Conservation (phyloP, 345 rosid species). For the Pseudoturritis turrita region DNA sequence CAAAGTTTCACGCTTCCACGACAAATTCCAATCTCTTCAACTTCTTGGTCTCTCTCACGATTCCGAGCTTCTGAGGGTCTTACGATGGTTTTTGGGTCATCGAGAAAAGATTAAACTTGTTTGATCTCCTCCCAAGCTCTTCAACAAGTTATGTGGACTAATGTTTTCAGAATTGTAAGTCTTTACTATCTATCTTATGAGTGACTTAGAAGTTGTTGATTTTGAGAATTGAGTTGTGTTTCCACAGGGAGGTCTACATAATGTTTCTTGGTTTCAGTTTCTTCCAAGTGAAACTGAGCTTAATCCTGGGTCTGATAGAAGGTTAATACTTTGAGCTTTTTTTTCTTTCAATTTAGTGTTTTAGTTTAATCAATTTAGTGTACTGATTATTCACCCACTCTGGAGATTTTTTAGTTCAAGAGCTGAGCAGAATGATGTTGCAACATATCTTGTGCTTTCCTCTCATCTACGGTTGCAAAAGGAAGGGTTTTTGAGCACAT, state of each 20-base stretch:
- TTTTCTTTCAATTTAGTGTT: background rate
- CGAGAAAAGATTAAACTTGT: background rate
- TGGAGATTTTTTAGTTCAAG: constrained; percentile 46
- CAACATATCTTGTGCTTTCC: constrained; percentile 76
- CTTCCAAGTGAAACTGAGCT: constrained; percentile 84
- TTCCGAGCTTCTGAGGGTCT: background rate
- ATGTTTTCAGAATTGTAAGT: constrained; percentile 79
- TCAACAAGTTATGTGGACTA: constrained; percentile 79
- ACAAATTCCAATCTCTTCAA: background rate
- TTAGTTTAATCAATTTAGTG: background rate
- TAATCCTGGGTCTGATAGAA: constrained; percentile 58
- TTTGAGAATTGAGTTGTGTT: background rate
- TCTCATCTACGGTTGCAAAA: constrained; percentile 85
- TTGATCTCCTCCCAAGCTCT: background rate
- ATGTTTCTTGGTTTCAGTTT: constrained; percentile 95
- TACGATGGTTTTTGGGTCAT: background rate
- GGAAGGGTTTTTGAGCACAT: constrained; percentile 81
- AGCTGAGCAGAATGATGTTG: constrained; percentile 81
- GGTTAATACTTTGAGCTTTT: constrained; percentile 39
- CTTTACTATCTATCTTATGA: background rate
- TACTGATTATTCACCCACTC: background rate
- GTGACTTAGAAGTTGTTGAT: background rate
- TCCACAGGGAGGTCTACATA: constrained; percentile 79
- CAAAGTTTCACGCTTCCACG: background rate
- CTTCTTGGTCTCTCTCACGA: background rate